phyloP scores from a whole-genome alignment of 805 yeast genomes.

The Candida ipomoeae region DNA sequence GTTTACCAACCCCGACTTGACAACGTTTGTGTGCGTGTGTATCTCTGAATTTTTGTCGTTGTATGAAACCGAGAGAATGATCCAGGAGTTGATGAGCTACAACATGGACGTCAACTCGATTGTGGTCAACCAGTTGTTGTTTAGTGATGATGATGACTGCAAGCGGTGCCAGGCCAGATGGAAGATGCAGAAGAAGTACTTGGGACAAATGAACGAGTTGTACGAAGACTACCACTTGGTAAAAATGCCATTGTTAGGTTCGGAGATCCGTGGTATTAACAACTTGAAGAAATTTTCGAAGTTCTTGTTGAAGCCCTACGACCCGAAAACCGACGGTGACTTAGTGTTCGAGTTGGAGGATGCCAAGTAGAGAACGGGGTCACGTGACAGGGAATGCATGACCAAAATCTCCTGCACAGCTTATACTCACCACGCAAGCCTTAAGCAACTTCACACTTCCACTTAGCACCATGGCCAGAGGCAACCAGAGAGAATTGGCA shows the following conservation, averaged over 20 bases:
- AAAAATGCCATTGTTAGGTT: conserved; percentile 90
- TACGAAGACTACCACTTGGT: conserved; percentile 97
- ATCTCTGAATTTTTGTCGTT: conserved; percentile 94
- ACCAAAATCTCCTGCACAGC: background rate
- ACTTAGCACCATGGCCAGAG: conserved; percentile 64
- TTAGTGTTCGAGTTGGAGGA: conserved; percentile 55
- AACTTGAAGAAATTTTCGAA: conserved; percentile 80
- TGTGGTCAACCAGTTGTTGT: conserved; percentile 88
- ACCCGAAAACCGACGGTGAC: conserved; percentile 57
- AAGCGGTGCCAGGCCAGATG: conserved; percentile 88
- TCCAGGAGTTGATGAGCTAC: conserved; percentile 91
- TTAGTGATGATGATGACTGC: conserved; percentile 81
- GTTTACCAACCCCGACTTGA: conserved; percentile 92
- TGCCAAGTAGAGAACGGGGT: conserved; percentile 21
- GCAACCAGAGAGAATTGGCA: conserved; percentile 94
- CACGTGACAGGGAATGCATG: background rate
- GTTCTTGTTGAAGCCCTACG: conserved; percentile 73
- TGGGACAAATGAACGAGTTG: conserved; percentile 91
- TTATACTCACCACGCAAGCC: background rate
- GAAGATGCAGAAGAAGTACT: conserved; percentile 92
- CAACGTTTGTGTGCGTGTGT: conserved; percentile 95
- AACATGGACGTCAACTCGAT: conserved; percentile 96
- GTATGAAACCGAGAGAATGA: conserved; percentile 96
- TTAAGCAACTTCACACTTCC: background rate
- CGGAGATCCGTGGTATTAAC: conserved; percentile 90